Evolutionary conservation across 2,329 filamentous ascomycete species (phyloP).

Genomic region (Botryotinia narcissicola): DNA sequence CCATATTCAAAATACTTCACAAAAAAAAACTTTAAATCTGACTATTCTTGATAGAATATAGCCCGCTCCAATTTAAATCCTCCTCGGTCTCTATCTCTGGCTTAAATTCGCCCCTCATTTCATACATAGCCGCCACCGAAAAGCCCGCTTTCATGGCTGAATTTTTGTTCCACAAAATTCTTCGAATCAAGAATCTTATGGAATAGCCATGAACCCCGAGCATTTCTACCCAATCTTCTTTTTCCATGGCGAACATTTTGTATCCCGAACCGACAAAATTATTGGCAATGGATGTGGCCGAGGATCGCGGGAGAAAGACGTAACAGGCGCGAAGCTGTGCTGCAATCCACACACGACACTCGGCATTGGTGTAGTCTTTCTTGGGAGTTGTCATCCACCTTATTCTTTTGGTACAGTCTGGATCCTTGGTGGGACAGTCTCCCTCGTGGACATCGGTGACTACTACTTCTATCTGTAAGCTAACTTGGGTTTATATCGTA

Average conservation of each 20-base stretch:
- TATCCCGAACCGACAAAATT: neutral
- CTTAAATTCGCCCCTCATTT: conserved; percentile 5
- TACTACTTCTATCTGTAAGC: neutral
- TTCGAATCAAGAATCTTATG: conserved; percentile 5
- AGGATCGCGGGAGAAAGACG: neutral
- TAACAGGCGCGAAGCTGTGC: neutral
- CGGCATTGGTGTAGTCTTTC: neutral
- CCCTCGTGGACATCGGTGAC: neutral
- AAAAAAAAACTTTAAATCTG: neutral
- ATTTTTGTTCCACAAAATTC: conserved; percentile 4
- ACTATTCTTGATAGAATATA: neutral
- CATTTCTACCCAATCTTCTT: neutral
- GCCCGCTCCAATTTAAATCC: neutral
- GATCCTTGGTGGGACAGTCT: neutral
- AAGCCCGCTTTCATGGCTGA: neutral
- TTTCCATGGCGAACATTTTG: neutral
- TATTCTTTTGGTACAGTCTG: neutral
- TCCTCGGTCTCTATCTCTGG: neutral
- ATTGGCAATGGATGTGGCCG: neutral
- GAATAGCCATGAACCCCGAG: neutral
- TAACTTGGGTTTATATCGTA: neutral
- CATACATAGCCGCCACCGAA: neutral
- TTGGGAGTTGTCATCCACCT: neutral
- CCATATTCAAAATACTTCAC: neutral
- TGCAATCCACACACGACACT: conserved; percentile 5